These are phyloP conservation scores for Phytopythium cucurbitacearum DNA, from an alignment of 352 stramenopile species.

Conservation along the genomic window DNA sequence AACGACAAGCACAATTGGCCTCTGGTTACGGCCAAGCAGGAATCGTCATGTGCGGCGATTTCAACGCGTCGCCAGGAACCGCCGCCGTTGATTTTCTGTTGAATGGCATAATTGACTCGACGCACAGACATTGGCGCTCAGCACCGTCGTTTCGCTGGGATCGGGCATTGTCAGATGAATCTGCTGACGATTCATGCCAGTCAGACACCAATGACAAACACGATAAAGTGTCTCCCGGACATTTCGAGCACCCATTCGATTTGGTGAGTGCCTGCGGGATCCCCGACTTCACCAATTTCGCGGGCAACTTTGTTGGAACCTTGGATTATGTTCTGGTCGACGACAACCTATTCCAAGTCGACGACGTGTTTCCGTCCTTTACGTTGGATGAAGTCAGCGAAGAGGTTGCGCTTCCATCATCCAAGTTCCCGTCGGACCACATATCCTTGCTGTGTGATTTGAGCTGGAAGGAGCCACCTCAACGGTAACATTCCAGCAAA, in stretches of 20 bases:
- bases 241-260: conserved; percentile 39
- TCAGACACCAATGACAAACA: background rate
- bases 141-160: conserved; percentile 44
- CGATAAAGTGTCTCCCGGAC: conserved; percentile 8
- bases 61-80: conserved; percentile 53
- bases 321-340: conserved; percentile 73
- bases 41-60: conserved; percentile 64
- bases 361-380: conserved; percentile 60
- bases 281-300: conserved; percentile 72
- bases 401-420: conserved; percentile 64
- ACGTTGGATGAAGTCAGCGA: conserved; percentile 46
- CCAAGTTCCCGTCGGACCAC: conserved; percentile 74
- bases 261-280: conserved; percentile 56
- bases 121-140: conserved; percentile 49
- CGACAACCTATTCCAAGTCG: conserved; percentile 25
- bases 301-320: conserved; percentile 52
- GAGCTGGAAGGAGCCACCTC: conserved; percentile 19
- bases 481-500: too few relatives aligned
- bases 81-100: conserved; percentile 46
- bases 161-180: conserved; percentile 1
- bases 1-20: conserved; percentile 1
- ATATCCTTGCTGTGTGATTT: conserved; percentile 75
- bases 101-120: conserved; percentile 36
- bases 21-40: conserved; percentile 8
- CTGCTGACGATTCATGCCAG: background rate